Evolutionary conservation across 257 asterid genomes (phyloP).

Genomic region (Solanum ossicruentum): DNA sequence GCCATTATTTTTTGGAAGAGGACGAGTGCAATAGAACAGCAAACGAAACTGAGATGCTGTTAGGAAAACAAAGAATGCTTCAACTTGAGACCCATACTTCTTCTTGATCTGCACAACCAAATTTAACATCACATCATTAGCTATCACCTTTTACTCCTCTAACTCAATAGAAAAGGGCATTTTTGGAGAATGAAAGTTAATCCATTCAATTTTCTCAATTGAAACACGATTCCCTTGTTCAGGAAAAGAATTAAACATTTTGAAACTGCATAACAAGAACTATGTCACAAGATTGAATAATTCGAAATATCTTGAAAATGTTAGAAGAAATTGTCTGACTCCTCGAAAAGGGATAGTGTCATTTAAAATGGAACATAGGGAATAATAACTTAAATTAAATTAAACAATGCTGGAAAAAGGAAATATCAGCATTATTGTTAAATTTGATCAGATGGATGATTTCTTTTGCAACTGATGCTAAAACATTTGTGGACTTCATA

Average conservation of each 20-base stretch:
- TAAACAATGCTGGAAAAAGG: not conserved
- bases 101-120: conserved; percentile 56
- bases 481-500: not conserved
- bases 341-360: not conserved
- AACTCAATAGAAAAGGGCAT: not conserved
- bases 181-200: not conserved
- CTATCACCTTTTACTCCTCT: not conserved
- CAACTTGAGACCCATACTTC: conserved; percentile 82
- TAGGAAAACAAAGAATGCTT: conserved; percentile 72
- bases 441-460: not conserved
- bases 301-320: not conserved
- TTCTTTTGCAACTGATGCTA: not conserved
- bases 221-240: not conserved
- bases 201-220: not conserved
- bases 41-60: conserved; percentile 80
- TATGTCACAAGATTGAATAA: not conserved
- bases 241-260: no score
- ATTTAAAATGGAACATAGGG: not conserved
- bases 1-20: conserved; percentile 91
- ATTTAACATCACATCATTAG: conserved; percentile 4
- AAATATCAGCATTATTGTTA: not conserved
- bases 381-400: not conserved
- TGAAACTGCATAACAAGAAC: not conserved
- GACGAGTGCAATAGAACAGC: conserved; percentile 89
- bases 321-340: not conserved